phyloP scores from a whole-genome alignment of 1,284 basidiomycete genomes.

The Exobasidium cylindrosporum region DNA sequence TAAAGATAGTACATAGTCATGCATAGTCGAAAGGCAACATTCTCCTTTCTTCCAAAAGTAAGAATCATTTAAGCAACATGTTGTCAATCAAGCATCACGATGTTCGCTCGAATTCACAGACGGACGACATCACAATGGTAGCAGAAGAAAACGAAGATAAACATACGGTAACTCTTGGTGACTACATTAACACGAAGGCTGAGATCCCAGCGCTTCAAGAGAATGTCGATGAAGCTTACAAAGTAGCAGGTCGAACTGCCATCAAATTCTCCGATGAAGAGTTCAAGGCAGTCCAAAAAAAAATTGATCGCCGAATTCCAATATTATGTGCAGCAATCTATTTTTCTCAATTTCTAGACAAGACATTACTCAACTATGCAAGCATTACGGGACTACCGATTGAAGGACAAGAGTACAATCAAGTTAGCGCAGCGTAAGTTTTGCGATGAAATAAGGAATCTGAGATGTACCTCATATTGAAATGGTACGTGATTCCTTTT shows the following conservation, averaged over 20 bases:
- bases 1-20: too few relatives aligned
- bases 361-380: constrained; percentile 20
- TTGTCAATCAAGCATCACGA: too few relatives aligned
- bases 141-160: too few relatives aligned
- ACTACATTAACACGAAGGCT: neutral
- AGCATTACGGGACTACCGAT: constrained; percentile 18
- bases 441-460: neutral
- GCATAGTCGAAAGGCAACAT: too few relatives aligned
- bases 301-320: constrained; percentile 16
- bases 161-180: neutral
- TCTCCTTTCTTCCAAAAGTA: too few relatives aligned
- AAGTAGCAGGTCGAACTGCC: constrained; percentile 15
- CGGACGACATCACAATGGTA: too few relatives aligned
- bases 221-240: constrained; percentile 17
- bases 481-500: neutral
- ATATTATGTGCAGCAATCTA: constrained; percentile 13
- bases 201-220: neutral
- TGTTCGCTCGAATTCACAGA: too few relatives aligned
- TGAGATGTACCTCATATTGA: too few relatives aligned
- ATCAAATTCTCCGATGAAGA: constrained; percentile 11
- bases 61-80: too few relatives aligned
- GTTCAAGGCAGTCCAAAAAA: neutral
- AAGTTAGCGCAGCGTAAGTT: constrained; percentile 48
- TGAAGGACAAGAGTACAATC: constrained; percentile 15
- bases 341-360: constrained; percentile 19